phyloP scores from a whole-genome alignment of 106 monocot genomes.

The Gastrodia elata region DNA sequence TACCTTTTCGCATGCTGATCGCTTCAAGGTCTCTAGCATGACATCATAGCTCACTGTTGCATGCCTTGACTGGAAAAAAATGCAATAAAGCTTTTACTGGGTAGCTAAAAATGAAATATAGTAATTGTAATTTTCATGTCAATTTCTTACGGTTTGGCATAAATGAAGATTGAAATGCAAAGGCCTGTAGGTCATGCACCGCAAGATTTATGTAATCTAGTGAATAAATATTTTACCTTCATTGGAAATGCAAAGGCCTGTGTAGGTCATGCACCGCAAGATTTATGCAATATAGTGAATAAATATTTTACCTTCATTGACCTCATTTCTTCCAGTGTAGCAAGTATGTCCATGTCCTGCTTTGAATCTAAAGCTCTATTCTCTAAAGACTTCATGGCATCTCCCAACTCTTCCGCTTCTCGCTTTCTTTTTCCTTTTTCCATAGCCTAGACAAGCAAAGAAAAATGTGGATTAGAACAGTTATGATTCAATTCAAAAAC shows the following conservation, averaged over 20 bases:
- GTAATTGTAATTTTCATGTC: neutral
- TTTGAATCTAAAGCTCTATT: constrained; percentile 91
- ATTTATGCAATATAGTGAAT: too few species aligned
- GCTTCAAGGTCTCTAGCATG: constrained; percentile 70
- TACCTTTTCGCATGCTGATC: constrained; percentile 55
- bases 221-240: constrained; percentile 58
- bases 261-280: too few species aligned
- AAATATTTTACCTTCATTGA: constrained; percentile 74
- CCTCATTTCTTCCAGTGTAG: constrained; percentile 89
- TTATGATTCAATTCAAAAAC: neutral
- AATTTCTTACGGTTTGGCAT: neutral
- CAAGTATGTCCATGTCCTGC: constrained; percentile 90
- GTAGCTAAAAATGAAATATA: neutral
- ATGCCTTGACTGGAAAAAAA: constrained; percentile 75
- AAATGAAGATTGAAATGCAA: neutral
- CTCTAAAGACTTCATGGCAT: constrained; percentile 89
- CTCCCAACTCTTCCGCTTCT: constrained; percentile 85
- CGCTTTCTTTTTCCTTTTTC: constrained; percentile 62
- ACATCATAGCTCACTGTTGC: constrained; percentile 76
- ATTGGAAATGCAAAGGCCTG: constrained; percentile 25
- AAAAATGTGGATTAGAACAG: neutral
- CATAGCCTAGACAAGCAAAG: constrained; percentile 23
- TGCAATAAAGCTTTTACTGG: neutral
- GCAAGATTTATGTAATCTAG: too few species aligned
- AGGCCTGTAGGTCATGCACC: too few species aligned